Percentiles rank a stretch among this genome's conserved stretches.
These are phyloP conservation scores for Cymbopogon flexuosus DNA, from an alignment of 202 grass and related monocot genomes.

Conservation along the genomic window DNA sequence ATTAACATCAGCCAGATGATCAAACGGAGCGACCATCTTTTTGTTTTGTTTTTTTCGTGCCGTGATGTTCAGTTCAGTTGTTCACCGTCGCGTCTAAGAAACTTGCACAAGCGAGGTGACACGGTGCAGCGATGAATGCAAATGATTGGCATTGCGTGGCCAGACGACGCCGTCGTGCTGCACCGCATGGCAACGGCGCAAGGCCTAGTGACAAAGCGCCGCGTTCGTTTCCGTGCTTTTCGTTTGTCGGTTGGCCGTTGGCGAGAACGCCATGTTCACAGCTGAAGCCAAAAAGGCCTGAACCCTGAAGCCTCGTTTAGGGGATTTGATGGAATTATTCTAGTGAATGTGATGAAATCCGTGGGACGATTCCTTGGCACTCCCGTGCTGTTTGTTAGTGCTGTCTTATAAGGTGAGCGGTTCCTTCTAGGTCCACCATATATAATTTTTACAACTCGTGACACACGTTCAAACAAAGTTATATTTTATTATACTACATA, in stretches of 20 bases:
- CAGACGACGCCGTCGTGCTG: background rate
- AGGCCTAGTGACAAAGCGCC: background rate
- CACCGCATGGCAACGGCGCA: background rate
- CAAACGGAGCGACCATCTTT: background rate
- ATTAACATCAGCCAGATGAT: too few species aligned
- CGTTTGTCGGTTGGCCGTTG: too few species aligned
- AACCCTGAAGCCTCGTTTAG: background rate
- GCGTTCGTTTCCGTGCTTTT: too few species aligned
- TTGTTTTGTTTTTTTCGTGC: background rate
- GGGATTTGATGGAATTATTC: too few species aligned
- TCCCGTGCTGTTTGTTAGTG: too few species aligned
- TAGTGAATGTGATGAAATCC: too few species aligned
- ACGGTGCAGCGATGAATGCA: background rate
- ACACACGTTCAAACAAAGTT: too few species aligned
- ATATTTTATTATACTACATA: too few species aligned
- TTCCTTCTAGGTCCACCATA: too few species aligned
- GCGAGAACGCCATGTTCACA: background rate
- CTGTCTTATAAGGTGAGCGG: too few species aligned
- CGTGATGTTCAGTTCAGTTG: background rate
- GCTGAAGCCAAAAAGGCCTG: background rate
- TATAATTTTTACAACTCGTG: too few species aligned
- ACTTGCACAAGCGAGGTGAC: background rate
- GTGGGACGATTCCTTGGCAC: too few species aligned
- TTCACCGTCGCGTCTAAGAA: background rate
- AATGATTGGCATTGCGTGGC: conserved; percentile 2